These are phyloP conservation scores for Albugo laibachii DNA, from an alignment of 352 stramenopile species.

Conservation along the genomic window DNA sequence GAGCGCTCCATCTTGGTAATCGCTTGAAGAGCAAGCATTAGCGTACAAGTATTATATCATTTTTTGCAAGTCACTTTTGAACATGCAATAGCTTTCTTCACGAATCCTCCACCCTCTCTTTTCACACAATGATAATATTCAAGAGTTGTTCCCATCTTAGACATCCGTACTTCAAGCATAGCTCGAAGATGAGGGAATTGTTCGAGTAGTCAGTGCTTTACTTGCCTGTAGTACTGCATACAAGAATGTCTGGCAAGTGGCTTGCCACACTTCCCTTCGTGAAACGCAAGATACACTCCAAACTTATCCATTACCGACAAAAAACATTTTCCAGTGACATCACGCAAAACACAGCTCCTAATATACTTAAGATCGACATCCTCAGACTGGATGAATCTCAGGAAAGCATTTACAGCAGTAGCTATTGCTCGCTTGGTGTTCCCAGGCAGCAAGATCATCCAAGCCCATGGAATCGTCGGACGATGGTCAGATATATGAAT, in stretches of 20 bases:
- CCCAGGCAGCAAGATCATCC: conserved; percentile 5
- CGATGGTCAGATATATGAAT: conserved; percentile 8
- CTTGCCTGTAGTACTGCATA: conserved; percentile 2
- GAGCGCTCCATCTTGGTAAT: conserved; percentile 16
- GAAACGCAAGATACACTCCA: conserved; percentile 11
- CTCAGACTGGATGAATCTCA: conserved; percentile 3
- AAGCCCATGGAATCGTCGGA: conserved; percentile 12
- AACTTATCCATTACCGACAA: conserved; percentile 12
- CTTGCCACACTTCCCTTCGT: conserved; percentile 6
- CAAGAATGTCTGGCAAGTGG: conserved; percentile 5
- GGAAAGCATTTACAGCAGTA: conserved; percentile 6
- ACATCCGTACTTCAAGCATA: background rate
- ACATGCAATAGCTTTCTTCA: conserved; percentile 16
- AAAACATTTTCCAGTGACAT: conserved; percentile 1
- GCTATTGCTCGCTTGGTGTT: conserved; percentile 9
- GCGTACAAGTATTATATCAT: conserved; percentile 11
- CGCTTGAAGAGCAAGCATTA: background rate
- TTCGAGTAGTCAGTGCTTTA: conserved; percentile 1
- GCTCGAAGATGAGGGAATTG: conserved; percentile 5
- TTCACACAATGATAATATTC: conserved; percentile 10
- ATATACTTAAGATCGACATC: background rate
- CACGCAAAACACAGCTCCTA: background rate
- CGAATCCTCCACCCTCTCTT: conserved; percentile 5
- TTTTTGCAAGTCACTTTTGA: conserved; percentile 7
- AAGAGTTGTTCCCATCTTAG: background rate